Evolutionary conservation across 352 stramenopile species (phyloP), one percentile per base, ranked within the genome.

Genomic region (Pythium apleroticum): DNA sequence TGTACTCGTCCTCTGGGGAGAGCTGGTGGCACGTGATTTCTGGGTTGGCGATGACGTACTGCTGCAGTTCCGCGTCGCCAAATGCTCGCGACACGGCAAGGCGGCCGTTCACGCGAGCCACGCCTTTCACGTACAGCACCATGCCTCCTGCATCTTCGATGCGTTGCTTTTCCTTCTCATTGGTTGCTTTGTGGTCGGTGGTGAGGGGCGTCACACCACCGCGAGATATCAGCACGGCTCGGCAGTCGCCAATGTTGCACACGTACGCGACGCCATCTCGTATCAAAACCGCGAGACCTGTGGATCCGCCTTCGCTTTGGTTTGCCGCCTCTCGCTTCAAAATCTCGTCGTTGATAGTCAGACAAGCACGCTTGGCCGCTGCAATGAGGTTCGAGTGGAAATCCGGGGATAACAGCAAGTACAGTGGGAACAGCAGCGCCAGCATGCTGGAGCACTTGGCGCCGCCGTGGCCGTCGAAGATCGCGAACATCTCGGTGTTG

Each of bases 391-490:
- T 75, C 0, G 35, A 71, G 8, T 58, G 55, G 37, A 84, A 94
- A 41, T 86, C 72, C 2, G 72, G 55, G 7, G 81, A 69, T n/a
- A 81, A 66, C 2, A 89, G 68, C n/a, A 92, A 54, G 66, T 88
- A 94, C 14, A 91, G 49, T 12, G 83, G 83, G 48, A 92, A 77
- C 11, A 91, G 65, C 54, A 90, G 72, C 25, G 83, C 83, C 30
- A 92, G 57, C 7, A 91, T 57, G 22, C 78, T 82, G 33, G 81
- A 90, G 48, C 81, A 84, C 46, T 69, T 71, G 11, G 71, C 77
- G 20, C 85, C 85, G 27, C 82, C 85, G 41, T 93, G 85, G 37
- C 85, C 85, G 54, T 93, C 85, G 61, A 88, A 93, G n/a, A 93
- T 64, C 9, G 81, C 85, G 52, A 81, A 91, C 50, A 90, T 84